These are phyloP conservation scores for Xylariaceae sp. DNA, from an alignment of 2,329 filamentous ascomycete species.

Conservation along the genomic window DNA sequence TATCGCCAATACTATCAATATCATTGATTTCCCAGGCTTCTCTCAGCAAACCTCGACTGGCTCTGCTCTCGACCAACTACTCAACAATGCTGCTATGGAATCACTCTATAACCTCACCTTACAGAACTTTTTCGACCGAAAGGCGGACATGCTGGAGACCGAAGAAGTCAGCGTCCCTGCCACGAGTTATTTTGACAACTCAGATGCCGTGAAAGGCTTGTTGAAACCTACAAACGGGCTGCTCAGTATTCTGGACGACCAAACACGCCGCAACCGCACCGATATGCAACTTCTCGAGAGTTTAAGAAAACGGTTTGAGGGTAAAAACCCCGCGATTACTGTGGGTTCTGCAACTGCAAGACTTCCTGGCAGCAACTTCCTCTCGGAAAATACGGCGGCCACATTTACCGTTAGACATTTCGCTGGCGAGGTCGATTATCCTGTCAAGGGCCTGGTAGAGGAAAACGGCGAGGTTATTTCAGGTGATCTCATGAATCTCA, in stretches of 20 bases:
- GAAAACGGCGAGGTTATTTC: slow-evolving; percentile 96
- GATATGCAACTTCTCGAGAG: slow-evolving; percentile 90
- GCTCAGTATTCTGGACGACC: slow-evolving; percentile 91
- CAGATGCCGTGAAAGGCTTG: slow-evolving; percentile 85
- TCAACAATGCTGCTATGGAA: slow-evolving; percentile 92
- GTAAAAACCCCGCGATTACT: slow-evolving; percentile 85
- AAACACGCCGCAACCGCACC: slow-evolving; percentile 81
- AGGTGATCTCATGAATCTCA: slow-evolving; percentile 90
- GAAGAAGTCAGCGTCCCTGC: slow-evolving; percentile 88
- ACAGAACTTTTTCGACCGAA: slow-evolving; percentile 93
- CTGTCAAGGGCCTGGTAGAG: slow-evolving; percentile 79
- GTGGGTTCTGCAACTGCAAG: slow-evolving; percentile 71
- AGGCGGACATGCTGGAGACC: slow-evolving; percentile 86
- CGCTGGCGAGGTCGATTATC: slow-evolving; percentile 93
- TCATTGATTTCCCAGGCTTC: slow-evolving; percentile 96
- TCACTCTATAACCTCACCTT: slow-evolving; percentile 88
- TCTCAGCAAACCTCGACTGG: slow-evolving; percentile 77
- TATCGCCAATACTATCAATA: slow-evolving; percentile 88
- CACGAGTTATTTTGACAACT: slow-evolving; percentile 97
- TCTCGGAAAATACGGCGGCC: slow-evolving; percentile 73
- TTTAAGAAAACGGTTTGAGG: slow-evolving; percentile 85
- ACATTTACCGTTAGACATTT: slow-evolving; percentile 92
- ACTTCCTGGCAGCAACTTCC: slow-evolving; percentile 83
- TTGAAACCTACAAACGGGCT: slow-evolving; percentile 91
- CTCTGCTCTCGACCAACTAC: slow-evolving; percentile 82